phyloP scores from a whole-genome alignment of 768 basidiomycete genomes.

The Leccinum barrowsii region DNA sequence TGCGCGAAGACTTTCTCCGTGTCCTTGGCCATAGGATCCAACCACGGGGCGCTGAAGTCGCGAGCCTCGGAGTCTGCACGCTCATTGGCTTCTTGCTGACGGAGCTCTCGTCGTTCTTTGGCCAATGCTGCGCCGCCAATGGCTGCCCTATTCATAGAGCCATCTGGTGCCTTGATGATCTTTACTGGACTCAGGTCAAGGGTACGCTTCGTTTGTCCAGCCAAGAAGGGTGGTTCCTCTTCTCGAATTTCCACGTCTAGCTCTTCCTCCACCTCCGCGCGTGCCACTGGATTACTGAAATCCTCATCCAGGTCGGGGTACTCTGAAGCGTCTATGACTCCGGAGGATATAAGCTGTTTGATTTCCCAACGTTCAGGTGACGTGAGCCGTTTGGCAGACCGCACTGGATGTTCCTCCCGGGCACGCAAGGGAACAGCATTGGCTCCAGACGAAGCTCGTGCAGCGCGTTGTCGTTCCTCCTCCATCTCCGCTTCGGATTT shows the following conservation, averaged over 20 bases:
- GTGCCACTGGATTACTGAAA: conserved; percentile 67
- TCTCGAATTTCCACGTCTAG: conserved; percentile 96
- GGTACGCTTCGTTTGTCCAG: conserved; percentile 94
- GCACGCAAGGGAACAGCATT: conserved; percentile 80
- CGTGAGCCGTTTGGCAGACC: conserved; percentile 85
- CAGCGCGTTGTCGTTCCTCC: conserved; percentile 64
- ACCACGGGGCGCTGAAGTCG: conserved; percentile 95
- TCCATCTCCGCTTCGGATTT: conserved; percentile 92
- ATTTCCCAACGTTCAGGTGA: conserved; percentile 99
- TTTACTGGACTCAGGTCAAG: conserved; percentile 96
- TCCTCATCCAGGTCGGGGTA: conserved; percentile 93
- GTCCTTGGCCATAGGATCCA: conserved; percentile 95
- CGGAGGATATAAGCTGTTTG: conserved; percentile 96
- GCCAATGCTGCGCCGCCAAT: conserved; percentile 90
- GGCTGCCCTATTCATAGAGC: conserved; percentile 93
- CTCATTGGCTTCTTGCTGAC: conserved; percentile 93
- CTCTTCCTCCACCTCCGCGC: conserved; percentile 92
- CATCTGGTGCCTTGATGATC: conserved; percentile 98
- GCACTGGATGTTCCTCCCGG: conserved; percentile 48
- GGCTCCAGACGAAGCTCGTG: conserved; percentile 71
- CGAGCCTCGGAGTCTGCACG: conserved; percentile 90
- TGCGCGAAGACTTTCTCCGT: conserved; percentile 88
- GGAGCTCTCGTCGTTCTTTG: conserved; percentile 90
- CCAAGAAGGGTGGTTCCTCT: conserved; percentile 93
- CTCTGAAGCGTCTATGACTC: conserved; percentile 87